Evolutionary conservation across 2,329 filamentous ascomycete genomes (phyloP).

Genomic region (Colletotrichum siamense): DNA sequence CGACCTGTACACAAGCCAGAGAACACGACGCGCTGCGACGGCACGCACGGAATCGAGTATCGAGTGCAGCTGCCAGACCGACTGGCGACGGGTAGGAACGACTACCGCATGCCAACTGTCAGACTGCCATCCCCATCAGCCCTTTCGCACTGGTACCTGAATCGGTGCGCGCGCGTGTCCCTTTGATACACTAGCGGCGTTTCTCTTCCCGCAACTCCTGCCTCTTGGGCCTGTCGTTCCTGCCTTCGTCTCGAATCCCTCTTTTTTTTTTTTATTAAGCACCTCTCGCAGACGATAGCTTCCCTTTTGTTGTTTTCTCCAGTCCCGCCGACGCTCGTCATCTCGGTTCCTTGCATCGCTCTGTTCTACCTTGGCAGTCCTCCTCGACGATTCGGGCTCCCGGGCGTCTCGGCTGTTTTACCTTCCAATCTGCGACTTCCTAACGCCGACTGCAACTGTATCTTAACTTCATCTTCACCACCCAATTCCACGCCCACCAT

Average conservation of each 20-base stretch:
- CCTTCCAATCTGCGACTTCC: not conserved
- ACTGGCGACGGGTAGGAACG: not conserved
- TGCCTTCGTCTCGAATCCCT: not conserved
- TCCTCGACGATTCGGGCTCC: not conserved
- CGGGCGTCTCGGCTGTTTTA: constrained; percentile 1
- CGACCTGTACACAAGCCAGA: not conserved
- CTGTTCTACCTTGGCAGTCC: not conserved
- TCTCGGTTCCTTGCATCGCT: not conserved
- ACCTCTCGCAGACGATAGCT: not conserved
- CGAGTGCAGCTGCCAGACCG: constrained; percentile 3
- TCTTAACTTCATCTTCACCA: constrained; percentile 12
- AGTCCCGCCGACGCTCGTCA: not conserved
- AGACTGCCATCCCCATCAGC: not conserved
- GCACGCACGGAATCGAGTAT: not conserved
- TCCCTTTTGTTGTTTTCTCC: not conserved
- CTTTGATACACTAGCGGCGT: constrained; percentile 10
- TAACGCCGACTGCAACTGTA: not conserved
- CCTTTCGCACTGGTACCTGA: not conserved
- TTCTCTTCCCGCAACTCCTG: not conserved
- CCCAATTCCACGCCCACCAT: not conserved
- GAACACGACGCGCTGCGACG: not conserved
- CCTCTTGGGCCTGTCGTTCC: not conserved
- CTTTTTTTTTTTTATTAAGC: not conserved
- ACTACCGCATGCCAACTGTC: not conserved
- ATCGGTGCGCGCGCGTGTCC: not conserved